Conservation (phyloP, 345 rosid species). For the Erysimum cheiranthoides region DNA sequence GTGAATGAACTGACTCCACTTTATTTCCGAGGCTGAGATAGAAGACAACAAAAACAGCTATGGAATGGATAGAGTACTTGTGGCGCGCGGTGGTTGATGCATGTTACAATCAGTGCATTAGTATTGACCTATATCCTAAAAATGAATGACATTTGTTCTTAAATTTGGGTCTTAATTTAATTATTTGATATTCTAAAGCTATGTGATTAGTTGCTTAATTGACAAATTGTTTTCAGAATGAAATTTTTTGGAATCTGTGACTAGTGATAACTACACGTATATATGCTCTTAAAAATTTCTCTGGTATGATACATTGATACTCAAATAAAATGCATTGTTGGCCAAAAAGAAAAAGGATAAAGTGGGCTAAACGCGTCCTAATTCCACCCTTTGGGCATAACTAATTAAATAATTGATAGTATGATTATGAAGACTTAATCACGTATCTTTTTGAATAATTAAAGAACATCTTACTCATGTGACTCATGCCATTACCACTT, state of each 20-base stretch:
- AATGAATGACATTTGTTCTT: background rate
- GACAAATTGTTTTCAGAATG: background rate
- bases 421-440: background rate
- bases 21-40: background rate
- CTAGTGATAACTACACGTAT: background rate
- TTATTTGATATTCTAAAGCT: background rate
- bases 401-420: background rate
- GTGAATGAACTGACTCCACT: background rate
- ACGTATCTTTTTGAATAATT: background rate
- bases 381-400: background rate
- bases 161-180: background rate
- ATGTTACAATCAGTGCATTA: background rate
- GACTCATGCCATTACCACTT: background rate
- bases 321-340: background rate
- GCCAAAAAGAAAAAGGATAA: background rate
- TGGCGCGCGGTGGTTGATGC: background rate
- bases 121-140: background rate
- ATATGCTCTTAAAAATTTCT: background rate
- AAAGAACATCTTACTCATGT: background rate
- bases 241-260: background rate
- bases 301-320: background rate
- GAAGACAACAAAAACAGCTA: background rate
- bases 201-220: background rate
- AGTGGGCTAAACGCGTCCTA: constrained; percentile 10
- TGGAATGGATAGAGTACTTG: background rate